phyloP scores from a whole-genome alignment of 2,329 filamentous ascomycete genomes.

The Fusarium sterilihyphosum region DNA sequence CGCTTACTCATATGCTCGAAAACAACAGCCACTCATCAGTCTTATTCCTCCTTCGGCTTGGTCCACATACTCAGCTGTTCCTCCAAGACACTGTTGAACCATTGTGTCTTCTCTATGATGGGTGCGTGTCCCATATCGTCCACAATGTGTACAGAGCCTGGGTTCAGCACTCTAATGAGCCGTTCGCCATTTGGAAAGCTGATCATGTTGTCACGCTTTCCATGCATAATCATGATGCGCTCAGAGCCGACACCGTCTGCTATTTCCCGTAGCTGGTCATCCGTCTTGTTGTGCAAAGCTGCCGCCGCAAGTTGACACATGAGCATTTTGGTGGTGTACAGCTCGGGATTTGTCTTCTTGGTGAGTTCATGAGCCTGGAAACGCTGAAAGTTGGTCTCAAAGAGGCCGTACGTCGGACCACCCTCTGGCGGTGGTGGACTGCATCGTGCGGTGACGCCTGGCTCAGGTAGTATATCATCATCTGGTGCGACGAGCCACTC shows the following conservation, averaged over 20 bases:
- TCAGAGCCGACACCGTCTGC: slow-evolving; percentile 76
- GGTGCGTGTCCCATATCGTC: slow-evolving; percentile 81
- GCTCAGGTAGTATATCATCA: slow-evolving; percentile 60
- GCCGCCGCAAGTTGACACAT: slow-evolving; percentile 81
- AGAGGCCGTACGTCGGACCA: slow-evolving; percentile 60
- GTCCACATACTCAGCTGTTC: slow-evolving; percentile 64
- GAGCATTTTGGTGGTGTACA: slow-evolving; percentile 75
- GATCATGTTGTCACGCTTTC: slow-evolving; percentile 81
- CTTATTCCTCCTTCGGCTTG: slow-evolving; percentile 49
- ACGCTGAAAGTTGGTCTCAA: slow-evolving; percentile 81
- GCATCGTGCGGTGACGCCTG: slow-evolving; percentile 53
- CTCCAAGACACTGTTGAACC: slow-evolving; percentile 73
- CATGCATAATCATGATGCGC: slow-evolving; percentile 82
- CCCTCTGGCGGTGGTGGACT: slow-evolving; percentile 44
- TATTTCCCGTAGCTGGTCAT: slow-evolving; percentile 60
- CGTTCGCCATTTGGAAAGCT: slow-evolving; percentile 74
- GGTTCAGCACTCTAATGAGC: slow-evolving; percentile 71
- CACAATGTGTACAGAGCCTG: slow-evolving; percentile 69
- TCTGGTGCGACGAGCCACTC: slow-evolving; percentile 73
- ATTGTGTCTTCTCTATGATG: slow-evolving; percentile 74
- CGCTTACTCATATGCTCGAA: background rate
- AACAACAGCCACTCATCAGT: background rate
- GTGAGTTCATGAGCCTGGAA: slow-evolving; percentile 82
- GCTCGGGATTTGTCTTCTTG: slow-evolving; percentile 70
- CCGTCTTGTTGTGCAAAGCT: slow-evolving; percentile 81